Evolutionary conservation across 768 basidiomycete genomes (phyloP).

Genomic region (Hysterangium stoloniferum): DNA sequence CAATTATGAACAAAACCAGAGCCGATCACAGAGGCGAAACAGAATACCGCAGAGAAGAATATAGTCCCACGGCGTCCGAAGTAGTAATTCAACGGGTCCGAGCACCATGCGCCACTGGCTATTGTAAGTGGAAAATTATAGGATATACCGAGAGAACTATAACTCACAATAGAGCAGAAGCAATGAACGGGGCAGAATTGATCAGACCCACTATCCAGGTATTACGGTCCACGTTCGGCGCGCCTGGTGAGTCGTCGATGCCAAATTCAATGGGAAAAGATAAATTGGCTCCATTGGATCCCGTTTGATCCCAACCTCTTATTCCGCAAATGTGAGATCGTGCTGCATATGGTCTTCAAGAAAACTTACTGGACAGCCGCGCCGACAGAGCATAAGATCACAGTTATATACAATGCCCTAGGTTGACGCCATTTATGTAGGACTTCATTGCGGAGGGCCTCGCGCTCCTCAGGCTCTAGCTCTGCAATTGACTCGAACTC

Average conservation of each 20-base stretch:
- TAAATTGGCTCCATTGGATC: conserved; percentile 57
- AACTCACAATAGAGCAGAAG: conserved; percentile 26
- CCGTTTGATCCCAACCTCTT: conserved; percentile 55
- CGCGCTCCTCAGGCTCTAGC: conserved; percentile 22
- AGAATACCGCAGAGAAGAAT: conserved; percentile 28
- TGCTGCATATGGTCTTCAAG: neutral
- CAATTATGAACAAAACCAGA: conserved; percentile 45
- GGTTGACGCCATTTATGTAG: conserved; percentile 21
- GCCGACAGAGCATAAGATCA: conserved; percentile 21
- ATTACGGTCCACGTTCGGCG: conserved; percentile 22
- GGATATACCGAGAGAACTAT: too few relatives aligned
- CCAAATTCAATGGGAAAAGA: conserved; percentile 47
- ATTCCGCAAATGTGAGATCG: neutral
- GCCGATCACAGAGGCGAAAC: conserved; percentile 16
- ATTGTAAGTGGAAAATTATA: neutral
- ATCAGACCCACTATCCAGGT: conserved; percentile 18
- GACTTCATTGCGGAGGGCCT: conserved; percentile 19
- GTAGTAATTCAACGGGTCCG: conserved; percentile 31
- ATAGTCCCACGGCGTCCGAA: conserved; percentile 36
- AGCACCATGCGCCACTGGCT: conserved; percentile 24
- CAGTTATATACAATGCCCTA: conserved; percentile 18
- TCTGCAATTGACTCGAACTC: conserved; percentile 27
- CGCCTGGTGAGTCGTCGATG: conserved; percentile 25
- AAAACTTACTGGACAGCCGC: conserved; percentile 18
- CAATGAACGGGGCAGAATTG: conserved; percentile 32